A percentile compares a stretch with the other conserved stretches of the same genome.
These are phyloP conservation scores for Gracilariopsis chorda DNA, from an alignment of 23 red algal genomes.

Conservation along the genomic window DNA sequence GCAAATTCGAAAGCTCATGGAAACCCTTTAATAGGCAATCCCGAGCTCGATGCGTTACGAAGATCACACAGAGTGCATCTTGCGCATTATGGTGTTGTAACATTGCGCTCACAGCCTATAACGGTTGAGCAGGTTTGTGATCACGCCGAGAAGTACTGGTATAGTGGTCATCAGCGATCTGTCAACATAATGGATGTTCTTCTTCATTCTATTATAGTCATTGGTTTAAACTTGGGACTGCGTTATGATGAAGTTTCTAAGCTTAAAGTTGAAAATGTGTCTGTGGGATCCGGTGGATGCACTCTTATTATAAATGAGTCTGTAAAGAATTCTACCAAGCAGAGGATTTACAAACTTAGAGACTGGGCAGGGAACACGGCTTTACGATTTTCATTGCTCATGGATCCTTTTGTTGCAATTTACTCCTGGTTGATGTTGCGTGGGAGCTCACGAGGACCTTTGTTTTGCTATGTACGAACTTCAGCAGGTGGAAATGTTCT, in stretches of 20 bases:
- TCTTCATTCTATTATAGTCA: conserved; percentile 32
- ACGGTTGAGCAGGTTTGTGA: neutral
- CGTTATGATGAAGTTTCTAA: conserved; percentile 32
- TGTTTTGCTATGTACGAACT: conserved; percentile 29
- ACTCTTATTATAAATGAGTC: neutral
- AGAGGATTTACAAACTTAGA: neutral
- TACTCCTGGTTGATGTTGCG: neutral
- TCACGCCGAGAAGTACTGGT: neutral
- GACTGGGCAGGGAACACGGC: neutral
- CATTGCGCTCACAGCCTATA: neutral
- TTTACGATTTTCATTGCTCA: neutral
- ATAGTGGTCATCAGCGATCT: too few species aligned
- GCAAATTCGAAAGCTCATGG: neutral
- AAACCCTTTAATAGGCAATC: neutral
- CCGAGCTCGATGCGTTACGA: neutral
- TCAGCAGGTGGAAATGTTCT: too few species aligned
- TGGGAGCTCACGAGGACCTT: neutral
- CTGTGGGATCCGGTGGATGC: neutral
- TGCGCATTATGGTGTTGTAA: neutral
- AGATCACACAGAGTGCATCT: neutral
- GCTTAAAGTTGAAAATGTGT: conserved; percentile 10
- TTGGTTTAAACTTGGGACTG: conserved; percentile 30
- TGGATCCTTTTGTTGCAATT: conserved; percentile 17
- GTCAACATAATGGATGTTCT: neutral
- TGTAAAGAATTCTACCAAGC: neutral